A percentile compares a stretch with the other conserved stretches of the same genome.
Evolutionary conservation across 306 rosid genomes (phyloP).

Genomic region (Lupinus albus): DNA sequence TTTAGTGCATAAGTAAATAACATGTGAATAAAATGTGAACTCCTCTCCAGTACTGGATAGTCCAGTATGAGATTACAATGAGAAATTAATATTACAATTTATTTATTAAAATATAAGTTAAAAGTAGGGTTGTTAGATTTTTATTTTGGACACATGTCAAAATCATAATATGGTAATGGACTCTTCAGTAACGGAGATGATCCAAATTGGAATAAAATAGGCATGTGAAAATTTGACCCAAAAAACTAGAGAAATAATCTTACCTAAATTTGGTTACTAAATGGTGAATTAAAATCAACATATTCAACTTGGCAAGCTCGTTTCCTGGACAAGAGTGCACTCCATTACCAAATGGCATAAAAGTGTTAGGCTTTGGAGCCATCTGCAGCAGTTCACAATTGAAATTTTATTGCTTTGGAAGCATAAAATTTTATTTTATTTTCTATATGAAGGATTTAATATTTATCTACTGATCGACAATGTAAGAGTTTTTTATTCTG

Average conservation of each 20-base stretch:
- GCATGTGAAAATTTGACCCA: slow-evolving; percentile 20
- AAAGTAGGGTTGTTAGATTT: too few species aligned
- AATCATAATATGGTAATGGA: too few species aligned
- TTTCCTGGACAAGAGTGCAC: slow-evolving; percentile 93
- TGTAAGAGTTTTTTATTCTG: too few species aligned
- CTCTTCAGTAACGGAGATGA: too few species aligned
- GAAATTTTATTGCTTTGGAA: slow-evolving; percentile 14
- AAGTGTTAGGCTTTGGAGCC: slow-evolving; percentile 73
- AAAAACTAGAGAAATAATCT: not conserved
- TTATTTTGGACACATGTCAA: too few species aligned
- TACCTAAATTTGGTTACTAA: slow-evolving; percentile 76
- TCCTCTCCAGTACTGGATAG: too few species aligned
- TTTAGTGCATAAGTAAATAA: not conserved
- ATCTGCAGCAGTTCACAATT: slow-evolving; percentile 46
- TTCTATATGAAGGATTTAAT: too few species aligned
- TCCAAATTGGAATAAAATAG: not conserved
- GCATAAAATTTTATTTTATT: not conserved
- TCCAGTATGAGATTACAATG: too few species aligned
- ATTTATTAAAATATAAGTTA: too few species aligned
- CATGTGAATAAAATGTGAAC: not conserved
- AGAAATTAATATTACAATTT: too few species aligned
- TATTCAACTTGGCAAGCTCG: slow-evolving; percentile 86
- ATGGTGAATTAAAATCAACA: slow-evolving; percentile 71
- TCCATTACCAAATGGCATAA: slow-evolving; percentile 93
- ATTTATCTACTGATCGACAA: too few species aligned